Percentiles rank a stretch among this genome's conserved stretches.
Evolutionary conservation across 2,329 filamentous ascomycete species (phyloP).

Genomic region (Alternaria sp.): DNA sequence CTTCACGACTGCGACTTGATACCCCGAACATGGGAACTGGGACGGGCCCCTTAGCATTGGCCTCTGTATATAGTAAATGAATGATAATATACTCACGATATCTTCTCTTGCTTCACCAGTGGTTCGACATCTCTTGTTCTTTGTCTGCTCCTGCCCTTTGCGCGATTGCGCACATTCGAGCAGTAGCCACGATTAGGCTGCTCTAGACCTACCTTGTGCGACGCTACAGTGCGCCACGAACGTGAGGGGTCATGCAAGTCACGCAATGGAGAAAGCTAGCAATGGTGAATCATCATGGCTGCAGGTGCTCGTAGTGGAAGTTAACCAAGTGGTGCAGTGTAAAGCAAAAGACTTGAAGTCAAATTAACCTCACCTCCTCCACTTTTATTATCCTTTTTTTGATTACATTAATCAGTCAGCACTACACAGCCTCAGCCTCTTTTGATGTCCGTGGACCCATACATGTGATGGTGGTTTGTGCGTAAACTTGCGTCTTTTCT

Average conservation of each 20-base stretch:
- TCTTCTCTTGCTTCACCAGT: neutral
- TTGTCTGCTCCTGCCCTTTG: neutral
- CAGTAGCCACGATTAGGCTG: neutral
- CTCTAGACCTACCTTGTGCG: neutral
- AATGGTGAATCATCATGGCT: neutral
- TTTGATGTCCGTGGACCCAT: neutral
- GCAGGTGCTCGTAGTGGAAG: too few species aligned
- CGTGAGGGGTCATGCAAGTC: neutral
- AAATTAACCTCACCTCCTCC: neutral
- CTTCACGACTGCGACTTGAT: slow-evolving; percentile 42
- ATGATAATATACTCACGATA: slow-evolving; percentile 29
- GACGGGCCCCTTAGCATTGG: slow-evolving; percentile 20
- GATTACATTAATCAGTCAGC: neutral
- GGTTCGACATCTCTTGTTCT: neutral
- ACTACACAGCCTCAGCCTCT: neutral
- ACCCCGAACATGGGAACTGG: slow-evolving; percentile 35
- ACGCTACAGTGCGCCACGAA: neutral
- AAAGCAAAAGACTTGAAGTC: neutral
- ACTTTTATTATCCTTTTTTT: slow-evolving; percentile 1
- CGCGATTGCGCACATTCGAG: neutral
- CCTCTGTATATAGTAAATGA: slow-evolving; percentile 36
- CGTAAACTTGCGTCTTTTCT: neutral
- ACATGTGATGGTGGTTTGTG: neutral
- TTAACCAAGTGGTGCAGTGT: neutral
- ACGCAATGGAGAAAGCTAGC: neutral